Base-by-base conservation (phyloP, 768 basidiomycete genomes). In the Boletus subparvulus region DNA sequence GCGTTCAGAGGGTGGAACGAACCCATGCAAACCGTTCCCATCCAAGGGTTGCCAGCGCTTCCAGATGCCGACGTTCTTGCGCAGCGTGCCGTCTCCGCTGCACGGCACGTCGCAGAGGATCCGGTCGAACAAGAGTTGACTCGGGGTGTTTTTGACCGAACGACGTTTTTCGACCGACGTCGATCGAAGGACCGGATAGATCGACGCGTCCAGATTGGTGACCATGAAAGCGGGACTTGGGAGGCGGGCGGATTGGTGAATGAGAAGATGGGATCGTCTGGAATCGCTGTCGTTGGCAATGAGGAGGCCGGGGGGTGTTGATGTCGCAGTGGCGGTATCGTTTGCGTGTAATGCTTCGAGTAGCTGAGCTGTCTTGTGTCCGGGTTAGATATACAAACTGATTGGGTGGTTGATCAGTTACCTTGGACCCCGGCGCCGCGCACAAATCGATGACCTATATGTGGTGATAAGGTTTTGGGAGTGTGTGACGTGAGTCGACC, bases 31-130 rank as follows among this genome's bases (percentile, higher is more conserved):
- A 4, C 93, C 92, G 67, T 96, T 94, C 11, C 90, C 96, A 69
- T 96, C 92, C 70, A 84, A 83, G 13, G 88, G 83, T 43, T 84
- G 84, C 96, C 96, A 99, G 41, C 80, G 80, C 69, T 88, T 90
- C 97, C 97, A 99, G 40, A 99, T 97, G 1, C 87, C 90, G 14
- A 90, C 70, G 69, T 99, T 99, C 79, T 99, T 99, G 59, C 97
- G 76, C 54, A 98, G 72, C 1, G 97, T 99, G 0, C 96, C 97
- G 69, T 99, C 97, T 5, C 97, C 97, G 64, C 92, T 94, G 69
- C 97, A 99, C 10, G 97, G 97, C 10, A 99, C 97, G 69, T 98
- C 97, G 48, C 94, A 95, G 35, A 99, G 74, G 56, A 99, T 96
- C 33, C 96, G 80, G 70, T 98, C 96, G 65, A 97, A 99, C 55